Base-by-base conservation (phyloP, 768 basidiomycete genomes). In the Xanthoconium purpureum region DNA sequence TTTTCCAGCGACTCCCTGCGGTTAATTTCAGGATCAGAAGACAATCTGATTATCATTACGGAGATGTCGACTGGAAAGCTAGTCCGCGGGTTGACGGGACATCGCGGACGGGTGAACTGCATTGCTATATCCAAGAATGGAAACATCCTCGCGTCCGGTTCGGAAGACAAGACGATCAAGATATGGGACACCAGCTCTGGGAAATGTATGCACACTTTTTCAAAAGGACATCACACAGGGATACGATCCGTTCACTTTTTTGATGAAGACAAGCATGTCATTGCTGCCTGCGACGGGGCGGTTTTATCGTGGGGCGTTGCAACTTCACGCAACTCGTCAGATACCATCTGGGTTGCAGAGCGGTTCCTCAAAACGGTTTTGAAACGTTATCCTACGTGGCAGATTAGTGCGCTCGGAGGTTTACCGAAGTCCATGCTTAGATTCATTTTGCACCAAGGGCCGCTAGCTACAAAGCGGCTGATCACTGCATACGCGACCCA, bases 11-110 rank as follows among this genome's bases (percentile, higher is more conserved):
- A 69, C 37, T 64, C 65, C 0, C 39, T 29, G 1, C 17, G 39
- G 9, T 37, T 71, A 14, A 56, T 62, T 32, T 72, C 70, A 3
- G 65, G 69, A 15, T 62, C 62, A 2, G 57, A 60, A 37, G 66
- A 71, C 36, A 59, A 65, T 6, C 40, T 60, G 7, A 20, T 68
- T 36, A 61, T 66, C 13, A 29, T 65, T 18, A 70, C 71, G 70
- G 60, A 70, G 36, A 43, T 55, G 54, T 43, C 47, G 6, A 54
- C 32, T 0, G 66, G 63, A 24, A 60, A 56, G 43, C 3, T 58
- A 14, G 39, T 62, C n/a, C 57, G 54, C 3, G 57, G 56, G 15
- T 49, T 70, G 55, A 63, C 47, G 47, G 64, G 70, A 1, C 68
- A 71, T 50, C 58, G 30, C 10, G 57, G 53, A 18, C 10, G 43